These are phyloP conservation scores for Lithohypha guttulata DNA, from an alignment of 2,329 filamentous ascomycete species.

Conservation along the genomic window DNA sequence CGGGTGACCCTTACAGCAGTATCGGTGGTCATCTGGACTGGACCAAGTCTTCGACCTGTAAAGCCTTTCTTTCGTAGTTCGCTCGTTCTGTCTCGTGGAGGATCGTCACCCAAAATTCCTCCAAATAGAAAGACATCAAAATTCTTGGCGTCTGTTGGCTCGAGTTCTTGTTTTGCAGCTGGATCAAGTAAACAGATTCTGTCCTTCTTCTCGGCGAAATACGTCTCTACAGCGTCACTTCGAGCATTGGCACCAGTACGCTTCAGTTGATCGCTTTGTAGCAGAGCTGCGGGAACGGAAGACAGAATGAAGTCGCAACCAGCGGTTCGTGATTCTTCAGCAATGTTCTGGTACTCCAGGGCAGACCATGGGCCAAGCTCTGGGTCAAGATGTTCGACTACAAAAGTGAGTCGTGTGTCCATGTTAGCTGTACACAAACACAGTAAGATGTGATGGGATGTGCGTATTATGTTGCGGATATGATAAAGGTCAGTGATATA, in stretches of 20 bases:
- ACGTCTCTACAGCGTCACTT: slow-evolving; percentile 66
- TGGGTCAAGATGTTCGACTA: slow-evolving; percentile 92
- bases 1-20: slow-evolving; percentile 90
- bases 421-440: no score
- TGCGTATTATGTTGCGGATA: no score
- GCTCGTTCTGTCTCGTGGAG: slow-evolving; percentile 74
- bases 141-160: slow-evolving; percentile 65
- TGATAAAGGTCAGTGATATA: no score
- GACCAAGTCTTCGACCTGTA: slow-evolving; percentile 71
- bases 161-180: slow-evolving; percentile 66
- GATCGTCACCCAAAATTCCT: slow-evolving; percentile 90
- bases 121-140: slow-evolving; percentile 95
- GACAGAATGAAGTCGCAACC: slow-evolving; percentile 68
- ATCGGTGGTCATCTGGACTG: slow-evolving; percentile 96
- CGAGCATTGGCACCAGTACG: slow-evolving; percentile 58
- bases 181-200: slow-evolving; percentile 86
- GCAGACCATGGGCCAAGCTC: slow-evolving; percentile 91
- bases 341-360: slow-evolving; percentile 83
- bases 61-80: slow-evolving; percentile 93
- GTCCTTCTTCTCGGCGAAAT: slow-evolving; percentile 62
- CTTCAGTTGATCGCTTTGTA: slow-evolving; percentile 50
- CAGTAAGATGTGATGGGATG: no score
- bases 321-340: slow-evolving; percentile 60
- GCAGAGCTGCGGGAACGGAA: slow-evolving; percentile 60
- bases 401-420: no score